Evolutionary conservation across 495 filamentous ascomycete species (phyloP).

Genomic region (Aspergillus haitiensis): DNA sequence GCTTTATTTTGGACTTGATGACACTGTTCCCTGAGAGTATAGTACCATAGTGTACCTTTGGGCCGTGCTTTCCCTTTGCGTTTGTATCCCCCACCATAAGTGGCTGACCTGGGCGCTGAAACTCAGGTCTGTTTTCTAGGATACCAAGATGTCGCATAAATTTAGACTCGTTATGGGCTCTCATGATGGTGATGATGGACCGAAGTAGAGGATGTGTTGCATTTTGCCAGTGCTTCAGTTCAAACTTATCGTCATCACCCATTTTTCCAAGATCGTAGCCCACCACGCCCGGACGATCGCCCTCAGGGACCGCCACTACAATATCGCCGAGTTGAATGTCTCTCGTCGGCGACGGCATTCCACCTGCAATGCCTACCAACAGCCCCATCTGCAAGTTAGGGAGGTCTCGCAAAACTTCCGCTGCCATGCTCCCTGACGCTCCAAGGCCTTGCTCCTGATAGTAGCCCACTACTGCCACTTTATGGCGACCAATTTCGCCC

Average conservation of each 20-base stretch:
- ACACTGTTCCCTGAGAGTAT: conserved; percentile 1
- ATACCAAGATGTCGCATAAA: background rate
- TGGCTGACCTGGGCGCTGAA: background rate
- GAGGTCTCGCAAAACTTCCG: background rate
- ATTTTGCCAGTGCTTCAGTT: background rate
- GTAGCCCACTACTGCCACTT: background rate
- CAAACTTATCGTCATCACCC: conserved; percentile 1
- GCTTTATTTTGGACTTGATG: background rate
- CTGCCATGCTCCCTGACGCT: conserved; percentile 3
- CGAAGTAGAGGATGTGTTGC: background rate
- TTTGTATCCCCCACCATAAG: too few relatives aligned
- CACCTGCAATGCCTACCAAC: background rate
- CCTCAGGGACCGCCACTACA: background rate
- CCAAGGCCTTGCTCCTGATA: background rate
- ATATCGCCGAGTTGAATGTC: background rate
- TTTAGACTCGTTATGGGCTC: background rate
- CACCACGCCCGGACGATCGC: background rate
- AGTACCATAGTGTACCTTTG: background rate
- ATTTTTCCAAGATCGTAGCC: background rate
- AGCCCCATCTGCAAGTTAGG: background rate
- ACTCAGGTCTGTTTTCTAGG: background rate
- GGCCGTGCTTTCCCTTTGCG: background rate
- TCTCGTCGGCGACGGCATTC: background rate
- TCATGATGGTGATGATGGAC: background rate
- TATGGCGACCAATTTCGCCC: conserved; percentile 1